Base-by-base conservation (phyloP, 176 grass and related monocot species). In the Carex pumila region DNA sequence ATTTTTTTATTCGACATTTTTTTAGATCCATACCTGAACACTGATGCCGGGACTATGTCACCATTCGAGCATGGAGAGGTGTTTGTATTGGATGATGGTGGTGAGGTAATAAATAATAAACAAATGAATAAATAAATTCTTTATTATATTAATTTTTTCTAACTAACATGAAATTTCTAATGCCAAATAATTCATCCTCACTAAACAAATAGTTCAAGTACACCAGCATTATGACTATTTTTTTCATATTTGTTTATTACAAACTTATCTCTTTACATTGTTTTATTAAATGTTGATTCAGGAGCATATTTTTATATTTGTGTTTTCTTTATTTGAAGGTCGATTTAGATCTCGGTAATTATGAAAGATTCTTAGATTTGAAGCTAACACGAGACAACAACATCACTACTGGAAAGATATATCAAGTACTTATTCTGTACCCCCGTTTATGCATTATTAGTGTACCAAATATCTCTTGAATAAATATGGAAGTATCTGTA, bases 21-120 rank as follows among this genome's bases (percentile, higher is more conserved):
- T 86, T 87, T 89, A 99, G 96, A 99, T 95, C 96, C 97, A 30
- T 99, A 99, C 83, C 90, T 99, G 45, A 99, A 99, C 73, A 99
- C 91, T 14, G 93, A 99, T 89, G 97, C 97, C 30, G 97, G 97
- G 81, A 99, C 97, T 59, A 99, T 99, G 97, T 94, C 97, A 47
- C 97, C 97, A 1, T 94, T 94, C 58, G 97, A 99, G 90, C 97
- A 99, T 18, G 97, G 97, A 3, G 97, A 99, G 53, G 97, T 99
- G 8, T 99, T 96, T 87, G 97, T 99, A 84, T 79, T 99, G 75
- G 93, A 99, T 66, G 97, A 99, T 84, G 97, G 97, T 36, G 97
- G 97, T 30, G 97, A 99, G 97, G 97, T 99, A 89, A 82, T 19
- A 85, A 14, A 68, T 76, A 81, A 64, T 76, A 81, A 64, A 68